A percentile compares a stretch with the other conserved stretches of the same genome.
Conservation (phyloP, 2,329 filamentous ascomycete genomes). For the Fusarium sp. region DNA sequence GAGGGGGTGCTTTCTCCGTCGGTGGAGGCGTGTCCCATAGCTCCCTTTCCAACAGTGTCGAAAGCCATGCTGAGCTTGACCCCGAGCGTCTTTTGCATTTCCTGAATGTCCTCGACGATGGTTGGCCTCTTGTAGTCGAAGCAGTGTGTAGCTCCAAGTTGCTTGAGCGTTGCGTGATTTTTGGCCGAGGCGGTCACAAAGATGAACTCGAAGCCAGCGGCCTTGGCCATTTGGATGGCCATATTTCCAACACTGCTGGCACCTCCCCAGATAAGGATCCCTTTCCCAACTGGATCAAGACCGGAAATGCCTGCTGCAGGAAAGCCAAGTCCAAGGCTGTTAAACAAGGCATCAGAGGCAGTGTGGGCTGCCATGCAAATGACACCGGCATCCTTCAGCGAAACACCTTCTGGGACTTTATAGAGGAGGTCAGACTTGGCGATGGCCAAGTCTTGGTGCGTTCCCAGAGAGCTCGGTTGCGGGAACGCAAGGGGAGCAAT, state of each 20-base stretch:
- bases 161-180: not conserved
- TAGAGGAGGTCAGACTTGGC: not conserved
- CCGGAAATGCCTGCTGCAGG: not conserved
- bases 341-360: not conserved
- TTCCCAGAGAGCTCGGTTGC: not conserved
- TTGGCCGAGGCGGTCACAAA: slow-evolving; percentile 12
- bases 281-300: not conserved
- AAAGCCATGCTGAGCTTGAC: not conserved
- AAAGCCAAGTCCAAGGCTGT: not conserved
- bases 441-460: not conserved
- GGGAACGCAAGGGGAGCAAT: not conserved
- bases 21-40: not conserved
- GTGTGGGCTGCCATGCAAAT: not conserved
- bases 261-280: slow-evolving; percentile 19
- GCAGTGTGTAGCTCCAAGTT: not conserved
- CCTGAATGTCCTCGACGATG: not conserved
- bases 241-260: slow-evolving; percentile 4
- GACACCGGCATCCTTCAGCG: not conserved
- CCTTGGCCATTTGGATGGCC: slow-evolving; percentile 16
- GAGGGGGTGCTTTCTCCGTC: not conserved
- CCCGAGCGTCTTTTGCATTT: not conserved
- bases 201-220: slow-evolving; percentile 9
- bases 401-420: not conserved
- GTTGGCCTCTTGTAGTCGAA: slow-evolving; percentile 3
- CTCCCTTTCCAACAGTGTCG: not conserved